These are phyloP conservation scores for Scheffersomyces lignicola DNA, from an alignment of 1,139 yeast genomes.

Conservation along the genomic window DNA sequence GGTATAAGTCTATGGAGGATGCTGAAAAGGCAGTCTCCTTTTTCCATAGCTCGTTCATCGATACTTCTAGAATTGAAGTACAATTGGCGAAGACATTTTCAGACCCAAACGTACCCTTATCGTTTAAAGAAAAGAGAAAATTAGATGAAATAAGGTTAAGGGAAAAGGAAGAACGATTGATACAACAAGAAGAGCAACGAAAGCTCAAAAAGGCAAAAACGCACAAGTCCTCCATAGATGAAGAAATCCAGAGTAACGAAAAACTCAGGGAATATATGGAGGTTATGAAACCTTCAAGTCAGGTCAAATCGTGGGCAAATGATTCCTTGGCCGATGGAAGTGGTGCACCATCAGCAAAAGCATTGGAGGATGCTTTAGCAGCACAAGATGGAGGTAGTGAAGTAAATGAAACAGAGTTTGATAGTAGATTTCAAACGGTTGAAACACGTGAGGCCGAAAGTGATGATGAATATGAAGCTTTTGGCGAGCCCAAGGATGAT, in stretches of 20 bases:
- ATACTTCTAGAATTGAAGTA: constrained; percentile 78
- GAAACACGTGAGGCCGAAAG: constrained; percentile 48
- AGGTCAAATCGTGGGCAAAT: constrained; percentile 72
- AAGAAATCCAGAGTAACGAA: constrained; percentile 62
- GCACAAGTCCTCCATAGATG: constrained; percentile 42
- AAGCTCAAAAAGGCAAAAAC: constrained; percentile 23
- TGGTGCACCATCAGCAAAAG: constrained; percentile 51
- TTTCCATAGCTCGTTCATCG: constrained; percentile 78
- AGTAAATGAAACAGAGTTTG: constrained; percentile 9
- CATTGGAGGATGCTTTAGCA: constrained; percentile 41
- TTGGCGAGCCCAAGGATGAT: constrained; percentile 20
- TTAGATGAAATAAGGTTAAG: constrained; percentile 53
- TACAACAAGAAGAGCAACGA: constrained; percentile 41
- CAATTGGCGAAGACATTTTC: constrained; percentile 81
- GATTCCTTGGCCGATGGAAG: constrained; percentile 58
- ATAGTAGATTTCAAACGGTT: constrained; percentile 21
- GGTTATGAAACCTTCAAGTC: constrained; percentile 74
- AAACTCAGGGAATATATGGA: constrained; percentile 78
- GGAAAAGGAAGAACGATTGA: constrained; percentile 54
- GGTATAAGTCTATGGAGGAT: constrained; percentile 68
- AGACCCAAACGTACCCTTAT: constrained; percentile 76
- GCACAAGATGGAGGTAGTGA: constrained; percentile 19
- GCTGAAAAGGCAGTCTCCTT: constrained; percentile 78
- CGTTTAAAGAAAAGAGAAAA: constrained; percentile 64
- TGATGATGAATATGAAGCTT: constrained; percentile 69